Conservation (phyloP, 345 rosid genomes). For the Salix exigua region DNA sequence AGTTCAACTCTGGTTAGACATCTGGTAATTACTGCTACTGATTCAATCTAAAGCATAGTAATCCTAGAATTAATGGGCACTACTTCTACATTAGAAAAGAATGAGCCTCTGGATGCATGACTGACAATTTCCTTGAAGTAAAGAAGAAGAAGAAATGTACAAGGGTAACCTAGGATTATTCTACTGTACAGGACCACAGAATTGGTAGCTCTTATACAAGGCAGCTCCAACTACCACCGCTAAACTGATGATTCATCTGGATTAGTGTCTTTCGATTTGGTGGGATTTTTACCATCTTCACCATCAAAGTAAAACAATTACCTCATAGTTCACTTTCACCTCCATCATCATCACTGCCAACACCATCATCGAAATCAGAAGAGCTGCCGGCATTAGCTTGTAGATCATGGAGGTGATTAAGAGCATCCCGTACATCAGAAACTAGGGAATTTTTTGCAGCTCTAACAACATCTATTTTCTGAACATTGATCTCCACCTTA, state of each 20-base stretch:
- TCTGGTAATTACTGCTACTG: not conserved
- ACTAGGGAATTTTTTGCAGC: constrained; percentile 54
- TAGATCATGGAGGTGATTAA: constrained; percentile 50
- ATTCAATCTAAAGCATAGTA: not conserved
- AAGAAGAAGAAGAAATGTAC: not conserved
- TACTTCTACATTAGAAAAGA: not conserved
- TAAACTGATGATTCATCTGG: not conserved
- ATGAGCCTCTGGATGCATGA: not conserved
- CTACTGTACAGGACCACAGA: not conserved
- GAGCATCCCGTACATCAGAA: constrained; percentile 55
- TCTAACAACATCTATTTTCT: constrained; percentile 35
- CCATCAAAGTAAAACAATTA: not conserved
- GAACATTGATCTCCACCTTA: constrained; percentile 16
- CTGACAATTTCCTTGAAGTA: not conserved
- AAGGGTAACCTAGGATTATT: not conserved
- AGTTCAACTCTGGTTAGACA: not conserved
- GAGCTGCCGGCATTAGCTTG: constrained; percentile 28
- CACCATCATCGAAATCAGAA: constrained; percentile 30
- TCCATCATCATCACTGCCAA: not conserved
- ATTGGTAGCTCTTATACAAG: not conserved
- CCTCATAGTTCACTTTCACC: not conserved
- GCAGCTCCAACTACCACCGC: not conserved
- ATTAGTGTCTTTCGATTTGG: not conserved
- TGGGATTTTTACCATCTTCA: not conserved
- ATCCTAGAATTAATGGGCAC: not conserved